phyloP scores from a whole-genome alignment of 805 yeast species.

The Yamadazyma endophytica region DNA sequence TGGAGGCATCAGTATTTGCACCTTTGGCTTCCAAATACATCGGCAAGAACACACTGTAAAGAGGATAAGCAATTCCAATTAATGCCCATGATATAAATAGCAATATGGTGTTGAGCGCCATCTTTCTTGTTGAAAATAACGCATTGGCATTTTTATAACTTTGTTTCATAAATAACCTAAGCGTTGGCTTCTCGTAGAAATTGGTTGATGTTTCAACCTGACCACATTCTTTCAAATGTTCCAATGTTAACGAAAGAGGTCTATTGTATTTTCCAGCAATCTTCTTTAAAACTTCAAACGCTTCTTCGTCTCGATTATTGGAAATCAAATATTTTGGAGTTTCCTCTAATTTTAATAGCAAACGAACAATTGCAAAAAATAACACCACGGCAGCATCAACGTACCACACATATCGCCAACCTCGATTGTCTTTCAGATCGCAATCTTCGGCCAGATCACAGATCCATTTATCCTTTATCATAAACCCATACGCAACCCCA shows the following conservation, averaged over 20 bases:
- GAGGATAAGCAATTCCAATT: constrained; percentile 52
- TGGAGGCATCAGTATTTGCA: constrained; percentile 37
- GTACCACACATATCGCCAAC: constrained; percentile 56
- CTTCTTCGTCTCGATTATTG: constrained; percentile 49
- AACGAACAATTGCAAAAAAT: constrained; percentile 26
- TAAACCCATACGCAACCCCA: constrained; percentile 50
- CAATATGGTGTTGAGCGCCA: constrained; percentile 37
- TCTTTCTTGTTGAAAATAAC: constrained; percentile 35
- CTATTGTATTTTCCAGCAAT: constrained; percentile 45
- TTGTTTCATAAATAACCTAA: constrained; percentile 15
- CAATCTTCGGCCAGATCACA: constrained; percentile 40
- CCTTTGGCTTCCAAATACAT: constrained; percentile 49
- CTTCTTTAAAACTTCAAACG: constrained; percentile 35
- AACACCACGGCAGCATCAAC: constrained; percentile 48
- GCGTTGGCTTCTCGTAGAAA: constrained; percentile 13
- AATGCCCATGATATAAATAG: constrained; percentile 48
- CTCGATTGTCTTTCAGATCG: constrained; percentile 44
- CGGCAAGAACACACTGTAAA: constrained; percentile 50
- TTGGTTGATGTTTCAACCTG: constrained; percentile 15
- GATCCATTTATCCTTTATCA: constrained; percentile 34
- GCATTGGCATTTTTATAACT: constrained; percentile 13
- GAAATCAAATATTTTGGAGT: constrained; percentile 55
- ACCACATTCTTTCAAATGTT: constrained; percentile 44
- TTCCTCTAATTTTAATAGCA: constrained; percentile 39
- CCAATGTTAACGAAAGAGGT: constrained; percentile 39